A percentile compares a stretch with the other conserved stretches of the same genome.
Evolutionary conservation across 495 filamentous ascomycete species (phyloP).

Genomic region (Xylaria intraflava): DNA sequence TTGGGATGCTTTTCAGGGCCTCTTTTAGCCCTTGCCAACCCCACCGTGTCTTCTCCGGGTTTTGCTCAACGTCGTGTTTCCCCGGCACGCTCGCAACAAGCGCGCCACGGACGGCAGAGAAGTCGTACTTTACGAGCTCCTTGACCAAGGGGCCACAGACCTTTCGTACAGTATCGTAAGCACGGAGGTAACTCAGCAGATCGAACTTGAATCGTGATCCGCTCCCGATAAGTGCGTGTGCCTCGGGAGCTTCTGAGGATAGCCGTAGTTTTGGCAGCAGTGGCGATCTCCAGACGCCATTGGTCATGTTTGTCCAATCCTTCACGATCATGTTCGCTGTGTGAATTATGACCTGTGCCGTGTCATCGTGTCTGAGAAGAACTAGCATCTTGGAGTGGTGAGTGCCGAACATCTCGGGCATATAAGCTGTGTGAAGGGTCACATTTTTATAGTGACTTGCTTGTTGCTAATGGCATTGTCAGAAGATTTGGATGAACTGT

Average conservation of each 20-base stretch:
- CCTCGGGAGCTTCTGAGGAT: neutral
- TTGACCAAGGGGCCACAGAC: constrained; percentile 45
- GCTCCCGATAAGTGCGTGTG: constrained; percentile 39
- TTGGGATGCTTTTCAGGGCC: constrained; percentile 49
- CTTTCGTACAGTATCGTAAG: constrained; percentile 54
- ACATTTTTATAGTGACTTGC: constrained; percentile 59
- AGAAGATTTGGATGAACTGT: neutral
- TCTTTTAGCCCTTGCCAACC: constrained; percentile 67
- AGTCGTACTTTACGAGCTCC: constrained; percentile 60
- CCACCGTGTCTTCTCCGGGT: constrained; percentile 49
- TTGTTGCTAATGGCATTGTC: constrained; percentile 39
- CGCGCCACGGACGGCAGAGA: constrained; percentile 60
- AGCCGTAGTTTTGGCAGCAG: constrained; percentile 47
- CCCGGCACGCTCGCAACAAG: constrained; percentile 74
- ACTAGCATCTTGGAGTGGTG: constrained; percentile 81
- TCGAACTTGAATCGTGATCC: constrained; percentile 71
- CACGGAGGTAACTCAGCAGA: constrained; percentile 62
- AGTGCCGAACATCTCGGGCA: constrained; percentile 83
- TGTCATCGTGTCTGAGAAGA: constrained; percentile 67
- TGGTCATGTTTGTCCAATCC: constrained; percentile 85
- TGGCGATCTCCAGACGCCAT: constrained; percentile 78
- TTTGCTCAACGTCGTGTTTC: constrained; percentile 44
- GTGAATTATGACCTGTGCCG: constrained; percentile 75
- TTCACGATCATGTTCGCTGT: constrained; percentile 82
- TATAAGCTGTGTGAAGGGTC: constrained; percentile 64